phyloP scores from a whole-genome alignment of 1,139 yeast species.

The Pichia sp. region DNA sequence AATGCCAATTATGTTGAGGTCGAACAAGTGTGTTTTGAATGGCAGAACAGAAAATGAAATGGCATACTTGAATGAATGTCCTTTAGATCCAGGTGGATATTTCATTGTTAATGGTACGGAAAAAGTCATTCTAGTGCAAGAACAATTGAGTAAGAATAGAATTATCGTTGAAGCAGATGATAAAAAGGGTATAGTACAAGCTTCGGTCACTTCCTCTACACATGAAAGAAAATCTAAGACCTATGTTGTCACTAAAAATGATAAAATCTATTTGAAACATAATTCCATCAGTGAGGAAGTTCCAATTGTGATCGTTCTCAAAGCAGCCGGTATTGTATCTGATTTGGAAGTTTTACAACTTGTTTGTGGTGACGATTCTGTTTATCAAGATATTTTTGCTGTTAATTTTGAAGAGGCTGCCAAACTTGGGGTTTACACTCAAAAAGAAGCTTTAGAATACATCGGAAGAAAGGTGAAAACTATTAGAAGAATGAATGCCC shows the following conservation, averaged over 20 bases:
- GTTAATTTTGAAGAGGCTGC: constrained; percentile 94
- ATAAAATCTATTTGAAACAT: constrained; percentile 84
- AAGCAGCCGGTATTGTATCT: constrained; percentile 92
- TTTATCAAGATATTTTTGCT: constrained; percentile 86
- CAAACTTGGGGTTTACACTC: constrained; percentile 78
- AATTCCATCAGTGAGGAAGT: constrained; percentile 85
- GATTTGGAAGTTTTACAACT: constrained; percentile 91
- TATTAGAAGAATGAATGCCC: constrained; percentile 78
- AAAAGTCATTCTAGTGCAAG: constrained; percentile 93
- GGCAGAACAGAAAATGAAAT: constrained; percentile 75
- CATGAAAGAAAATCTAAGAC: constrained; percentile 98
- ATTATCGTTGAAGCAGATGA: constrained; percentile 97
- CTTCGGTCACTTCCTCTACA: constrained; percentile 95
- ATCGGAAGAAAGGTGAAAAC: constrained; percentile 91
- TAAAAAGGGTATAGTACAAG: constrained; percentile 90
- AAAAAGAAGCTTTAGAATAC: constrained; percentile 87
- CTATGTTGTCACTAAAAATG: constrained; percentile 88
- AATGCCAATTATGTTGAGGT: constrained; percentile 96
- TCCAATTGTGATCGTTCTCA: constrained; percentile 87
- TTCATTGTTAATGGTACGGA: constrained; percentile 97
- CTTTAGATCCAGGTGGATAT: constrained; percentile 98
- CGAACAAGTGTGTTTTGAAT: constrained; percentile 81
- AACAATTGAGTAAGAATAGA: constrained; percentile 93
- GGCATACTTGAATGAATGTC: constrained; percentile 92
- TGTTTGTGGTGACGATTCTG: constrained; percentile 85